Evolutionary conservation across 1,284 basidiomycete species (phyloP).

Genomic region (Tausonia pullulans): DNA sequence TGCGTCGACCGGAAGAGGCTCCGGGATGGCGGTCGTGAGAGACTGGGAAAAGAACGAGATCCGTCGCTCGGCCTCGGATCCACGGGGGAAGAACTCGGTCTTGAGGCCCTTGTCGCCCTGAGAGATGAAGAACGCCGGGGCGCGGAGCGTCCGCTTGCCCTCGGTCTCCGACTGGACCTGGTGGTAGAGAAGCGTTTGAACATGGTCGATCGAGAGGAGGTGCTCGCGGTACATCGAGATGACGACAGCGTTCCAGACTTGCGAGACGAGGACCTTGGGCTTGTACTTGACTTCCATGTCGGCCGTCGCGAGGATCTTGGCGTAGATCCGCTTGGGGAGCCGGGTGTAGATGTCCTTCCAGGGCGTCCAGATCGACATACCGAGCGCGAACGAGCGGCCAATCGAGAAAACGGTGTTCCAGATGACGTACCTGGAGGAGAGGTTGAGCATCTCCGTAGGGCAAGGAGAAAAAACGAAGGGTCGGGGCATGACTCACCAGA

Average conservation of each 20-base stretch:
- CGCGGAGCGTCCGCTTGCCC: constrained; percentile 74
- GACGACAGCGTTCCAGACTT: constrained; percentile 97
- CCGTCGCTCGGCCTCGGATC: constrained; percentile 83
- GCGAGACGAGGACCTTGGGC: constrained; percentile 92
- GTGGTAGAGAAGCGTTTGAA: constrained; percentile 87
- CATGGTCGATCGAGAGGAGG: constrained; percentile 87
- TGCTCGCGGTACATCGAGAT: constrained; percentile 99
- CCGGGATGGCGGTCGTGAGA: constrained; percentile 76
- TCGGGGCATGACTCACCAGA: constrained; percentile 61
- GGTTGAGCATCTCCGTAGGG: not conserved
- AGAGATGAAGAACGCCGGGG: constrained; percentile 88
- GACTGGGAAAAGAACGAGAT: constrained; percentile 96
- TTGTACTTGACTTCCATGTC: constrained; percentile 97
- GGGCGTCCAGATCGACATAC: constrained; percentile 91
- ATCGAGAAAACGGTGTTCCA: constrained; percentile 95
- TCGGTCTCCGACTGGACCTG: constrained; percentile 75
- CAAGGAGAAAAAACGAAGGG: too few species aligned
- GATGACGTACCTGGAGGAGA: constrained; percentile 42
- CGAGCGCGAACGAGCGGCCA: constrained; percentile 74
- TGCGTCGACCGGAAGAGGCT: constrained; percentile 80
- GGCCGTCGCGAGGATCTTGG: constrained; percentile 76
- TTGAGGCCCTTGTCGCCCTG: constrained; percentile 72
- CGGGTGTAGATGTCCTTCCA: constrained; percentile 91
- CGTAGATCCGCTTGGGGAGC: constrained; percentile 86
- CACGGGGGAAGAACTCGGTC: constrained; percentile 84